These are phyloP conservation scores for Metschnikowia noctiluminum DNA, from an alignment of 805 yeast species.

Conservation along the genomic window DNA sequence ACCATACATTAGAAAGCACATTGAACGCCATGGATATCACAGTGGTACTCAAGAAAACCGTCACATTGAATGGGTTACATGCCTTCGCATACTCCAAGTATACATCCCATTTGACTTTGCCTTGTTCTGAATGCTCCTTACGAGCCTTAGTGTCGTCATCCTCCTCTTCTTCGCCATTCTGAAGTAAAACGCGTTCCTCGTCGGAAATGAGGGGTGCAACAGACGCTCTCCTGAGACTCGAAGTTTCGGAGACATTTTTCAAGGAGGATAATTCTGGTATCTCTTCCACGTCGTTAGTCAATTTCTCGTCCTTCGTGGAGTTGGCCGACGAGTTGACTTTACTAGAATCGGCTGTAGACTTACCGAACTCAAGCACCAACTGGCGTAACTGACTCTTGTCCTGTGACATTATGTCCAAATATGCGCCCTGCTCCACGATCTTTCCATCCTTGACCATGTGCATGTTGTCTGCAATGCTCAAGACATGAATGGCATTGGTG, in stretches of 20 bases:
- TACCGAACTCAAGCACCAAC: conserved; percentile 63
- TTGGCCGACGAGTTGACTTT: conserved; percentile 15
- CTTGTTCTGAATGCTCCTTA: conserved; percentile 85
- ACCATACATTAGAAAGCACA: conserved; percentile 82
- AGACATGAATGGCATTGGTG: conserved; percentile 81
- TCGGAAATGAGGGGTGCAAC: conserved; percentile 41
- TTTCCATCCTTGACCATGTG: conserved; percentile 68
- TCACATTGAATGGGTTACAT: conserved; percentile 68
- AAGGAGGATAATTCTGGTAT: conserved; percentile 17
- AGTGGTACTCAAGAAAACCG: conserved; percentile 52
- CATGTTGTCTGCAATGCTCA: conserved; percentile 69
- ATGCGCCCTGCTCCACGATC: conserved; percentile 64
- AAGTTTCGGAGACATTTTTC: conserved; percentile 25
- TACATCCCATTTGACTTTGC: conserved; percentile 86
- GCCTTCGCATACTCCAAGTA: conserved; percentile 83
- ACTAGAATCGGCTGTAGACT: conserved; percentile 27
- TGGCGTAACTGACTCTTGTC: conserved; percentile 48
- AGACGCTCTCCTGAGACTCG: conserved; percentile 63
- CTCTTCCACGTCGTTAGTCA: conserved; percentile 14
- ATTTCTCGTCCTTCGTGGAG: conserved; percentile 21
- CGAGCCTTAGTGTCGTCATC: conserved; percentile 40
- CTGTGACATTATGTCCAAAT: conserved; percentile 46
- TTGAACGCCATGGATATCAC: conserved; percentile 56
- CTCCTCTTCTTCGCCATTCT: conserved; percentile 36
- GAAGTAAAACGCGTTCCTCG: conserved; percentile 29